Conservation (phyloP, 2,329 filamentous ascomycete species). For the Atkinsonella hypoxylon region DNA sequence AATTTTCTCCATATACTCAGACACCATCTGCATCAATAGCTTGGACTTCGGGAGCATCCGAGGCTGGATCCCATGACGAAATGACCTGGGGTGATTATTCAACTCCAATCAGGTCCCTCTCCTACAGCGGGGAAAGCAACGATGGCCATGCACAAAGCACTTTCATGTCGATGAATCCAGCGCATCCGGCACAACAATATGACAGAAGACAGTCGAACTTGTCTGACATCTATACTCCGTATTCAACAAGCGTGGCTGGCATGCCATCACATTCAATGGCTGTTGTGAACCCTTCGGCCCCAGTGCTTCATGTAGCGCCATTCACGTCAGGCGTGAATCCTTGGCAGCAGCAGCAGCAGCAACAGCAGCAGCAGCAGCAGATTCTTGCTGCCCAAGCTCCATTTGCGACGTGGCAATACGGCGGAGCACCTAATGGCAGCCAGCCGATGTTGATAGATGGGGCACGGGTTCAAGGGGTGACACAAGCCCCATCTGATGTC, state of each 20-base stretch:
- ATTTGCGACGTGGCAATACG: constrained; percentile 24
- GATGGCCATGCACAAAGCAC: constrained; percentile 22
- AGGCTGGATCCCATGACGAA: constrained; percentile 30
- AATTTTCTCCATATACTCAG: constrained; percentile 37
- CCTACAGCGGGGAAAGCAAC: constrained; percentile 33
- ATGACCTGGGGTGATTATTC: constrained; percentile 32
- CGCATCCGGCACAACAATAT: constrained; percentile 25
- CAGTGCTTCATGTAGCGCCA: constrained; percentile 23
- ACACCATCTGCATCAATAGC: constrained; percentile 26
- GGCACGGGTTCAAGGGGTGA: constrained; percentile 6
- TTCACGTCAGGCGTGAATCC: constrained; percentile 24
- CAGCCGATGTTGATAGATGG: constrained; percentile 10
- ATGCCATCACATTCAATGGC: constrained; percentile 24
- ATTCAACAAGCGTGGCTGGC: constrained; percentile 24
- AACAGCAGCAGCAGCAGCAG: constrained; percentile 26
- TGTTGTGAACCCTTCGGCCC: constrained; percentile 15
- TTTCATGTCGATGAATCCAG: constrained; percentile 29
- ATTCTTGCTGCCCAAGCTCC: constrained; percentile 14
- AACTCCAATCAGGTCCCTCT: constrained; percentile 32
- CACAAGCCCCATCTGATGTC: constrained; percentile 9
- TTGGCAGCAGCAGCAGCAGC: constrained; percentile 33
- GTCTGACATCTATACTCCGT: constrained; percentile 32
- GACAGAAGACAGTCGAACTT: constrained; percentile 30
- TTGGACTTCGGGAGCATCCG: constrained; percentile 28
- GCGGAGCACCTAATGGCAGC: constrained; percentile 11